Base-by-base conservation (phyloP, 441 rosid species). In the Mallotus japonicus region DNA sequence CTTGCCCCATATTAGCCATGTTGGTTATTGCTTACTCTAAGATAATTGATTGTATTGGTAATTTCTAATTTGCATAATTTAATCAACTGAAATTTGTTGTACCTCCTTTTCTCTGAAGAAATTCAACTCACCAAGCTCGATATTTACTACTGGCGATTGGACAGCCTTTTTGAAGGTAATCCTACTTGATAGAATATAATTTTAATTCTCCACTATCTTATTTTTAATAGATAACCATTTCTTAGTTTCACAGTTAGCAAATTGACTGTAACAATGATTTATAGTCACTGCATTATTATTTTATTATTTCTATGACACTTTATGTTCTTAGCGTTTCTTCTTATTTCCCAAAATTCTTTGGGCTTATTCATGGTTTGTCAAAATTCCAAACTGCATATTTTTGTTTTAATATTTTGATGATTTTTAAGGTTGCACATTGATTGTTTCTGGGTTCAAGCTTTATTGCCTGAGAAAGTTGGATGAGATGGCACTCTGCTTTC, bases 81-180 rank as follows among this genome's bases (percentile, higher is more conserved):
- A 62, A 24, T 73, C 53, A 53, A 78, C 62, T 83, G 74, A 62
- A 65, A 65, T 71, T 73, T 68, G 44, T 14, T 60, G 76, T 75
- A 20, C 56, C 50, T 17, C 40, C 46, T 55, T 72, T 70, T 80
- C 70, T 62, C 73, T 85, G 78, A 73, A 95, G 99, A 95, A 95
- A 90, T 92, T 95, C 83, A 89, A 92, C 84, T 92, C 95, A 42
- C 99, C 98, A 73, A 91, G 92, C 83, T 86, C 93, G 77, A 71
- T 81, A 54, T 89, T 88, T 76, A 86, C 95, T 60, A 73, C 78
- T 81, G 79, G 88, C 71, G 99, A 95, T 76, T 95, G 98, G 99
- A 82, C 91, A 71, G 85, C 95, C 59, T 91, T 95, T 84, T 75
- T 89, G 80, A 95, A 95, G 97, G 99, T 91, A 87, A 62, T 76